Evolutionary conservation across 352 stramenopile species (phyloP).

Genomic region (Globisporangium apiculatum): DNA sequence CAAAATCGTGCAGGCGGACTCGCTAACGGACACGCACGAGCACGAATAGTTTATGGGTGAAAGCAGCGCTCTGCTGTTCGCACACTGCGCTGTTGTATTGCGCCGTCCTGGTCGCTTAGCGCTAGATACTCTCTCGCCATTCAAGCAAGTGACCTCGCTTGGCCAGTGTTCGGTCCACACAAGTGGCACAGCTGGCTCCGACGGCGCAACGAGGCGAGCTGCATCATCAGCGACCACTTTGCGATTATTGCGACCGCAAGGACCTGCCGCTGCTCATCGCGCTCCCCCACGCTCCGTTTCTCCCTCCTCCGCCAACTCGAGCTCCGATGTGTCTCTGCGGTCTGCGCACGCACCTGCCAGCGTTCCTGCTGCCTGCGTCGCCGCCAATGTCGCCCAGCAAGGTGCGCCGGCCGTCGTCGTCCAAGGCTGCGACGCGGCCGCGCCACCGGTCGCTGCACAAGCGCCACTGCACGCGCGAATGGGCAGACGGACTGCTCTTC

Average conservation of each 20-base stretch:
- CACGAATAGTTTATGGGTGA: too few relatives aligned
- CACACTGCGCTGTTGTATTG: not conserved
- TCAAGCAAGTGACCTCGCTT: not conserved
- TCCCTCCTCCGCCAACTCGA: not conserved
- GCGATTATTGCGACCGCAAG: not conserved
- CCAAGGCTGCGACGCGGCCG: slow-evolving; percentile 16
- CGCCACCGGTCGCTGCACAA: slow-evolving; percentile 25
- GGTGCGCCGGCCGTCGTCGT: slow-evolving; percentile 26
- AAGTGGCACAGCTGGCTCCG: not conserved
- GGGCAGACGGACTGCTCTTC: slow-evolving; percentile 76
- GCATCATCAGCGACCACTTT: slow-evolving; percentile 2
- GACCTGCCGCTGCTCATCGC: too few relatives aligned
- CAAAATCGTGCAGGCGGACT: too few relatives aligned
- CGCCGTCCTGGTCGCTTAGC: slow-evolving; percentile 2
- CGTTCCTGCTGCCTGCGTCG: slow-evolving; percentile 12
- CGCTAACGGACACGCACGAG: not conserved
- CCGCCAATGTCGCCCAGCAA: slow-evolving; percentile 9
- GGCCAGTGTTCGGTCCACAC: too few relatives aligned
- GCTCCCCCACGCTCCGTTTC: not conserved
- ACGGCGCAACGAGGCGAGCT: not conserved
- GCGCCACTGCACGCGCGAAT: slow-evolving; percentile 36
- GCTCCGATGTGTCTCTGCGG: slow-evolving; percentile 28
- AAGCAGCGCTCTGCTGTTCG: too few relatives aligned
- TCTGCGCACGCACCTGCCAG: slow-evolving; percentile 16
- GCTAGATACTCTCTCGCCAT: not conserved